Evolutionary conservation across 2,329 filamentous ascomycete species (phyloP).

Genomic region (Penicillium corylophilum): DNA sequence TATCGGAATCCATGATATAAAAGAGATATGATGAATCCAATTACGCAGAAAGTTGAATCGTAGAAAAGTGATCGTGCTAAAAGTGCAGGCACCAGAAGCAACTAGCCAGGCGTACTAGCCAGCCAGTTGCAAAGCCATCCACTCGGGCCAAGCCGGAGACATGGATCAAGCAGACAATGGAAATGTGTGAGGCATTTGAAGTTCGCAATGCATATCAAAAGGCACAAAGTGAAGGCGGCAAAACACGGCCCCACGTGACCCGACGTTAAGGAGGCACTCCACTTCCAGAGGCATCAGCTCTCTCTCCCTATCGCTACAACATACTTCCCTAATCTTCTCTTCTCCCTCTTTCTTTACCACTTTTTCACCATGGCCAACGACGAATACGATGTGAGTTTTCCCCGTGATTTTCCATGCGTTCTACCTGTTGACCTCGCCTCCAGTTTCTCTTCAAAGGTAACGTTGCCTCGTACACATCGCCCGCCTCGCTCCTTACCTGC

Average conservation of each 20-base stretch:
- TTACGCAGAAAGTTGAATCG: background rate
- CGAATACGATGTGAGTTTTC: slow-evolving; percentile 90
- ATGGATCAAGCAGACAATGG: background rate
- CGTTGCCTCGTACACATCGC: slow-evolving; percentile 26
- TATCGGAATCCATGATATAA: slow-evolving; percentile 3
- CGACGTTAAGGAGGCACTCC: slow-evolving; percentile 23
- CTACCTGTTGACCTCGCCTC: slow-evolving; percentile 29
- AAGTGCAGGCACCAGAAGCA: background rate
- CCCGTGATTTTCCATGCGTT: background rate
- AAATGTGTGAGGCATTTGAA: background rate
- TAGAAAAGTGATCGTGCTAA: background rate
- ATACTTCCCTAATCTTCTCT: slow-evolving; percentile 16
- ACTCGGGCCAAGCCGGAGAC: background rate
- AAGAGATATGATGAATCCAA: background rate
- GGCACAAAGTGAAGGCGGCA: slow-evolving; percentile 2
- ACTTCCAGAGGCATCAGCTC: slow-evolving; percentile 20
- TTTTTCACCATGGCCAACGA: slow-evolving; percentile 83
- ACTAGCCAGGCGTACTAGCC: background rate
- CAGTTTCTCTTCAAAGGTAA: slow-evolving; percentile 99
- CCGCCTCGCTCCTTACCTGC: slow-evolving; percentile 16
- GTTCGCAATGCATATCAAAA: background rate
- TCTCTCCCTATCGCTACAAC: slow-evolving; percentile 20
- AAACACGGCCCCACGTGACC: slow-evolving; percentile 17
- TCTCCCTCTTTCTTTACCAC: slow-evolving; percentile 15
- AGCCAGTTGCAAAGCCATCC: background rate